Base-by-base conservation (phyloP, 768 basidiomycete genomes). In the Lyophyllum shimeji region DNA sequence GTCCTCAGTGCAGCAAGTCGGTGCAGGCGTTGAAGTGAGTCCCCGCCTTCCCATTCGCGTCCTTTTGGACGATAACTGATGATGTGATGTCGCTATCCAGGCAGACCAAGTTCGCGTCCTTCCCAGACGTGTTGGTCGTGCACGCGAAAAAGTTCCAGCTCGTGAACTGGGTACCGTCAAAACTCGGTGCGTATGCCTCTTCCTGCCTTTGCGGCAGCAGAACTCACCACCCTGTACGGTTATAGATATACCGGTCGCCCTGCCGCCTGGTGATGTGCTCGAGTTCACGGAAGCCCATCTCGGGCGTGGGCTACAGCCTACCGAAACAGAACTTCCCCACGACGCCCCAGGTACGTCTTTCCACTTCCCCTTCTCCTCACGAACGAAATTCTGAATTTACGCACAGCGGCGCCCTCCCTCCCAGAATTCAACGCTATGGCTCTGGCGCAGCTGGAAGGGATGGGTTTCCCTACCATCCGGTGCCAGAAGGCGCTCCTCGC, bases 131-230 rank as follows among this genome's bases (percentile, higher is more conserved):
- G 1, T 79, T 98, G 0, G 86, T 96, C 7, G 70, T 99, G 1
- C 95, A 97, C 60, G 87, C 93, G 42, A 92, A 90, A 67, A 96
- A 96, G 64, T 98, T 97, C 76, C 91, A 95, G 70, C 81, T 96
- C 3, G 88, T 94, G 40, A 93, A 94, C 62, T 98, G 97, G 97
- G 93, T 99, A 1, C 97, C 97, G 0, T 81, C 88, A 2, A 99
- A 99, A 72, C 79, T 98, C 25, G 93, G 94, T 93, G 59, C 17
- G 84, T 66, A 7, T 13, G 7, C 17, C 29, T 25, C 21, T 3
- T 45, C n/a, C 39, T 15, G 27, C 23, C 12, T 18, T n/a, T 39
- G 40, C 37, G n/a, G 7, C 17, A 17, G 23, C 0, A n/a, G 15
- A 6, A 40, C 39, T 40, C 39, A 40, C 47, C 17, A n/a, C 9